Evolutionary conservation across 1,139 yeast species (phyloP).

Genomic region (Debaryomyces sp.): DNA sequence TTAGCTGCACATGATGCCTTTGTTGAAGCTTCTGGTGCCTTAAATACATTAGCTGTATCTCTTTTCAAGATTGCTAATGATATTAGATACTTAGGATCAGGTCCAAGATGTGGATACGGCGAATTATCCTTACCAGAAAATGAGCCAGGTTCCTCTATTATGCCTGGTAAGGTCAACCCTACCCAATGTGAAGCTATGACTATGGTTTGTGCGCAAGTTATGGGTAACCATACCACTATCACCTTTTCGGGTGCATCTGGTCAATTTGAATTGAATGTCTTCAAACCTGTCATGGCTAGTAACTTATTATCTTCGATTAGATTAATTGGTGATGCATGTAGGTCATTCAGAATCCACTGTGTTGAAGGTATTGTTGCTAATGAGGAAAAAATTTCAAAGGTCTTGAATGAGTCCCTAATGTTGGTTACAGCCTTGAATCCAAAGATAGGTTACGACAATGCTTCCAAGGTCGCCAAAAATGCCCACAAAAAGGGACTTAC

Average conservation of each 20-base stretch:
- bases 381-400: conserved; percentile 74
- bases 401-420: conserved; percentile 88
- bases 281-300: conserved; percentile 88
- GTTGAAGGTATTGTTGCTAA: conserved; percentile 89
- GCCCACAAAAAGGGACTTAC: conserved; percentile 95
- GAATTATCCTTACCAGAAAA: conserved; percentile 90
- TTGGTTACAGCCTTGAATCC: conserved; percentile 95
- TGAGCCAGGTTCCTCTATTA: conserved; percentile 95
- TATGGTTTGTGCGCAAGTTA: conserved; percentile 92
- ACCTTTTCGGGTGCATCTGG: conserved; percentile 96
- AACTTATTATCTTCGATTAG: conserved; percentile 82
- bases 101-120: conserved; percentile 97
- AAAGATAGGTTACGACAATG: conserved; percentile 91
- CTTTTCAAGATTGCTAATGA: conserved; percentile 92
- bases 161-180: conserved; percentile 98
- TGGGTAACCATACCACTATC: conserved; percentile 89
- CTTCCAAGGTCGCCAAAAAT: conserved; percentile 92
- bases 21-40: conserved; percentile 91
- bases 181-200: conserved; percentile 96
- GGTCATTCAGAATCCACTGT: conserved; percentile 85
- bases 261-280: conserved; percentile 92
- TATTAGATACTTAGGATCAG: conserved; percentile 91
- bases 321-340: conserved; percentile 77
- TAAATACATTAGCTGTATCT: conserved; percentile 86
- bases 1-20: conserved; percentile 95